Conservation (phyloP, 768 basidiomycete species). For the Lentinus tigrinus region DNA sequence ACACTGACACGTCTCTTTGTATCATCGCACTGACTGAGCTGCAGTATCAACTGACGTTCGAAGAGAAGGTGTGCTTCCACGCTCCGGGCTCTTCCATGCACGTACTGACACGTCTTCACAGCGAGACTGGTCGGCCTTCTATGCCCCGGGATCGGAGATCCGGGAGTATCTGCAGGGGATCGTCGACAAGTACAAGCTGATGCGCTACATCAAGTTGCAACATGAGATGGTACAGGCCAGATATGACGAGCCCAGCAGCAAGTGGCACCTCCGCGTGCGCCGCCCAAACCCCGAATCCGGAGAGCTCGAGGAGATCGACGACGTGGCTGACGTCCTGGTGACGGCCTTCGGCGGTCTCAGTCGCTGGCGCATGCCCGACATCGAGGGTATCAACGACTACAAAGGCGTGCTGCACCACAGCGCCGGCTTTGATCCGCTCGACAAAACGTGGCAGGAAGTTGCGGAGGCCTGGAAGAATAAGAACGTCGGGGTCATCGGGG, state of each 20-base stretch:
- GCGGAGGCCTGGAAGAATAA: slow-evolving; percentile 51
- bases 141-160: slow-evolving; percentile 60
- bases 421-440: slow-evolving; percentile 52
- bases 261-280: slow-evolving; percentile 55
- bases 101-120: slow-evolving; percentile 21
- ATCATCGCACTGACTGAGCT: not conserved
- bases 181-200: slow-evolving; percentile 56
- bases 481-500: slow-evolving; percentile 57
- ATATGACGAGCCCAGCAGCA: slow-evolving; percentile 50
- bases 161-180: slow-evolving; percentile 50
- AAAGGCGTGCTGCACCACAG: slow-evolving; percentile 60
- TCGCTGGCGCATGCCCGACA: slow-evolving; percentile 68
- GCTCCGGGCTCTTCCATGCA: not conserved
- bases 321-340: slow-evolving; percentile 56
- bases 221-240: slow-evolving; percentile 52
- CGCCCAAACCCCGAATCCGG: slow-evolving; percentile 10
- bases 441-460: slow-evolving; percentile 41
- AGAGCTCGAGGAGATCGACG: slow-evolving; percentile 51
- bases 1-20: not conserved
- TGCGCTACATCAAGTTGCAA: slow-evolving; percentile 50
- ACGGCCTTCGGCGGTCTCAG: slow-evolving; percentile 51
- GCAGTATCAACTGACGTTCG: slow-evolving; percentile 61
- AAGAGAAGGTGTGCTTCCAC: slow-evolving; percentile 39
- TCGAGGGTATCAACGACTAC: slow-evolving; percentile 54
- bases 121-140: slow-evolving; percentile 62